phyloP scores from a whole-genome alignment of 2,329 filamentous ascomycete species.

The Sodiomyces alkalinus region DNA sequence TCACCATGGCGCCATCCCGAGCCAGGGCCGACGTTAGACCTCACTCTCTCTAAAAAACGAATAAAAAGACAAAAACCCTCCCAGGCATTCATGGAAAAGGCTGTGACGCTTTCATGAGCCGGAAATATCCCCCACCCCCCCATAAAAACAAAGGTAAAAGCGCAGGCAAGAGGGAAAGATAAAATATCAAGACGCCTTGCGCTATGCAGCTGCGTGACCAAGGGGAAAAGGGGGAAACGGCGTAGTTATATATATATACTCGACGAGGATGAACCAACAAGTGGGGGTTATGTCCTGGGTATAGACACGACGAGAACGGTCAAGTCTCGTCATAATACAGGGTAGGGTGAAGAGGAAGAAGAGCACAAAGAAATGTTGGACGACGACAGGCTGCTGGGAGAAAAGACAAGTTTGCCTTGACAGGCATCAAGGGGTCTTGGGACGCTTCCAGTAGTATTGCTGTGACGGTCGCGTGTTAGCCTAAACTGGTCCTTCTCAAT shows the following conservation, averaged over 20 bases:
- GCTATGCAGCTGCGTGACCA: constrained; percentile 8
- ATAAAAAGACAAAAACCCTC: too few relatives aligned
- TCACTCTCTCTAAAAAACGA: too few relatives aligned
- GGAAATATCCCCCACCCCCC: not conserved
- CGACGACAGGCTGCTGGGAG: too few relatives aligned
- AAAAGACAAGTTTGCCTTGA: too few relatives aligned
- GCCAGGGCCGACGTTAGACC: too few relatives aligned
- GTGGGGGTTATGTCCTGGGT: constrained; percentile 5
- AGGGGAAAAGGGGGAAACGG: constrained; percentile 3
- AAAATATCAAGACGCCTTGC: constrained; percentile 6
- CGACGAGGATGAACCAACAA: too few relatives aligned
- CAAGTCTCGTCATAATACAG: not conserved
- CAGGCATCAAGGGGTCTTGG: constrained; percentile 36
- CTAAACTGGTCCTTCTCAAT: too few relatives aligned
- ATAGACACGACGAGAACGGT: constrained; percentile 3
- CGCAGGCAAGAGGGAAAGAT: constrained; percentile 2
- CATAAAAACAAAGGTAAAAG: constrained; percentile 2
- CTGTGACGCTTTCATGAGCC: not conserved
- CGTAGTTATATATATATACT: too few relatives aligned
- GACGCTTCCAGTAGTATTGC: constrained; percentile 59
- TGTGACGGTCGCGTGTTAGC: constrained; percentile 17
- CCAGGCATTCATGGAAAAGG: too few relatives aligned
- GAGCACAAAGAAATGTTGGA: constrained; percentile 1
- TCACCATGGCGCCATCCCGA: too few relatives aligned
- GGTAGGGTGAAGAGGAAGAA: constrained; percentile 1